phyloP scores from a whole-genome alignment of 2,329 filamentous ascomycete genomes.

The Colletotrichum aenigma region DNA sequence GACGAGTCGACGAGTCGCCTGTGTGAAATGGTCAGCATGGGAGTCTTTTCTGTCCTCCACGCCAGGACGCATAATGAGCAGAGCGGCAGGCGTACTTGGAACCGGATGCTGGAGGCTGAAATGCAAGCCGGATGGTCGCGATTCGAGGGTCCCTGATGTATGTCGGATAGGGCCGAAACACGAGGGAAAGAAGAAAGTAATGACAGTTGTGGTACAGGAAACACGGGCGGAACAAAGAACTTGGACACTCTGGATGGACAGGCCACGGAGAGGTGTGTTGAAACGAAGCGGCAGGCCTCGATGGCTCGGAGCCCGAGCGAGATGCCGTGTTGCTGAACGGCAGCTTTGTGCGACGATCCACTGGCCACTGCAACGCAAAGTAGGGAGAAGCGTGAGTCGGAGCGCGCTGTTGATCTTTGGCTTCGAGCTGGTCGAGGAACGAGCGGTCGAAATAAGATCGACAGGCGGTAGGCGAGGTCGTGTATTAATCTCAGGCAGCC shows the following conservation, averaged over 20 bases:
- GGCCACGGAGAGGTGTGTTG: not conserved
- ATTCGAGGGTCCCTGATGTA: not conserved
- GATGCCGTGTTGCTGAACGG: not conserved
- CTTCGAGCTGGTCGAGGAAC: not conserved
- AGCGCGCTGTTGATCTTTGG: not conserved
- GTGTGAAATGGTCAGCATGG: not conserved
- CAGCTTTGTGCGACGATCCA: slow-evolving; percentile 7
- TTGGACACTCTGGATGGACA: not conserved
- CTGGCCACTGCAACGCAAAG: not conserved
- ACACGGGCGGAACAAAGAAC: not conserved
- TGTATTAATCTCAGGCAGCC: slow-evolving; percentile 15
- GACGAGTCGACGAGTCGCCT: not conserved
- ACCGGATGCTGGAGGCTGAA: not conserved
- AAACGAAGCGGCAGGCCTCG: not conserved
- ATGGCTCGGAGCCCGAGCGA: not conserved
- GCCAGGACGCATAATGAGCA: not conserved
- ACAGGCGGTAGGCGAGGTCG: not conserved
- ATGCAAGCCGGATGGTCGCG: not conserved
- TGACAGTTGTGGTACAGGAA: not conserved
- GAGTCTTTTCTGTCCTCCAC: not conserved
- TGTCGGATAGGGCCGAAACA: not conserved
- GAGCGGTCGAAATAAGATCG: not conserved
- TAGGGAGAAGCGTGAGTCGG: not conserved
- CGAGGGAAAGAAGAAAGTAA: not conserved
- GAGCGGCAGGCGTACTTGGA: not conserved